Conservation (phyloP, 176 grass and related monocot genomes). For the Metroxylon sagu region DNA sequence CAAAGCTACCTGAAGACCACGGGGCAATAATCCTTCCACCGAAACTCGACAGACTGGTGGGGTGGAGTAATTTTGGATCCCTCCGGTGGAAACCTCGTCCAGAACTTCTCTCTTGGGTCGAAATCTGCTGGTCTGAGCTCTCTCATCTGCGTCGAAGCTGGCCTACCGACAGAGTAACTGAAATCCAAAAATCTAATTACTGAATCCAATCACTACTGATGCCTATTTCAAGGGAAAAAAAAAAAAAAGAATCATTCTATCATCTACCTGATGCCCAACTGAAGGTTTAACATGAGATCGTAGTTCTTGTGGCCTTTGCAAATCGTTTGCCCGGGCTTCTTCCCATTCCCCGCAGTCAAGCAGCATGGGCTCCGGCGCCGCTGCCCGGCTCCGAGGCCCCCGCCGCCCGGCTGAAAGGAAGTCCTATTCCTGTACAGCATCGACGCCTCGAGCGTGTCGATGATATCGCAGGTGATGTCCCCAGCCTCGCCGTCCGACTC, state of each 20-base stretch:
- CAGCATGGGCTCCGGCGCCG: constrained; percentile 14
- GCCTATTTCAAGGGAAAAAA: too few relatives aligned
- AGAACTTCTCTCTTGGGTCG: constrained; percentile 67
- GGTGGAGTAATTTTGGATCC: constrained; percentile 80
- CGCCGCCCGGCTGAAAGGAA: constrained; percentile 19
- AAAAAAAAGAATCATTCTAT: neutral
- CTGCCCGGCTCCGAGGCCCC: neutral
- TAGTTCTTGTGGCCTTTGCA: constrained; percentile 97
- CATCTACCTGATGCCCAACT: constrained; percentile 75
- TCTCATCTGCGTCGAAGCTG: constrained; percentile 50
- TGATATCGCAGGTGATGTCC: constrained; percentile 95
- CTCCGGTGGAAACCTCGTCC: constrained; percentile 79
- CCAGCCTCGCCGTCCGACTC: constrained; percentile 89
- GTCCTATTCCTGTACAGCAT: constrained; percentile 59
- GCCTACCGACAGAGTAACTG: constrained; percentile 76
- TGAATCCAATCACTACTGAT: neutral
- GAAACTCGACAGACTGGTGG: constrained; percentile 57
- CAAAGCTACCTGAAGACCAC: constrained; percentile 56
- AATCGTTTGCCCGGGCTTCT: constrained; percentile 85
- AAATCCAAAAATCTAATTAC: neutral
- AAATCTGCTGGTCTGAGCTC: constrained; percentile 46
- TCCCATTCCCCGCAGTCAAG: constrained; percentile 37
- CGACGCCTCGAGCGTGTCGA: constrained; percentile 68
- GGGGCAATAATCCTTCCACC: constrained; percentile 88
- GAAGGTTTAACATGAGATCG: constrained; percentile 89